Base-by-base conservation (phyloP, 495 filamentous ascomycete species). In the Hyaloscypha finlandica region DNA sequence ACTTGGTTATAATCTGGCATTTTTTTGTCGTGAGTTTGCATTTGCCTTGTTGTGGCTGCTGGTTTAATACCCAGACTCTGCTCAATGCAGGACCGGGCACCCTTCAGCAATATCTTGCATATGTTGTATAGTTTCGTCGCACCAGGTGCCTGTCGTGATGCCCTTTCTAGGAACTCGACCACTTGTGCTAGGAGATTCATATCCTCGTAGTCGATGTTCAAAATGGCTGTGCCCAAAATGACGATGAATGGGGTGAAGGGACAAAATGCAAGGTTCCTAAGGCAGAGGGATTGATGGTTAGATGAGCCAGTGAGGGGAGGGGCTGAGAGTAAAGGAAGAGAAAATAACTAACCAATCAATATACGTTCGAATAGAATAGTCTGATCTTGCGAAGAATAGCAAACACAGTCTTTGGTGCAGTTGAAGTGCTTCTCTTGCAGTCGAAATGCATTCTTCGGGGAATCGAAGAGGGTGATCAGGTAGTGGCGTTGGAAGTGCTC, bases 111-210 rank as follows among this genome's bases (percentile, higher is more conserved):
- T 8, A 61, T 61, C 30, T 51, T 54, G 51, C 61, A 64, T 4
- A 64, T 55, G 31, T 29, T 30, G 14, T 32, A 20, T 22, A 64
- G 51, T 29, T 64, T 64, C n/a, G 35, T 55, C 9, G 51, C 61
- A 16, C 61, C 61, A 20, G 45, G 48, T 32, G 31, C 33, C 51
- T 61, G 6, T 0, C 65, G 53, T 2, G 63, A 9, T 54, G 68
- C 53, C 22, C 74, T 73, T 2, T 77, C 77, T 51, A 78, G 77
- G 12, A 77, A 78, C 4, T 77, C 73, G 16, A 78, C 74, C 29
- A 78, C 57, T 16, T 8, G 20, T 57, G 20, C 45, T 64, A 59
- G 71, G 48, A 72, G 76, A 71, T 39, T 68, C 68, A 63, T 29
- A 22, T 67, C 65, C 4, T 61, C 39, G 19, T 62, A 16, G 31